Conservation (phyloP, 2,329 filamentous ascomycete genomes). For the Alternaria viburni region DNA sequence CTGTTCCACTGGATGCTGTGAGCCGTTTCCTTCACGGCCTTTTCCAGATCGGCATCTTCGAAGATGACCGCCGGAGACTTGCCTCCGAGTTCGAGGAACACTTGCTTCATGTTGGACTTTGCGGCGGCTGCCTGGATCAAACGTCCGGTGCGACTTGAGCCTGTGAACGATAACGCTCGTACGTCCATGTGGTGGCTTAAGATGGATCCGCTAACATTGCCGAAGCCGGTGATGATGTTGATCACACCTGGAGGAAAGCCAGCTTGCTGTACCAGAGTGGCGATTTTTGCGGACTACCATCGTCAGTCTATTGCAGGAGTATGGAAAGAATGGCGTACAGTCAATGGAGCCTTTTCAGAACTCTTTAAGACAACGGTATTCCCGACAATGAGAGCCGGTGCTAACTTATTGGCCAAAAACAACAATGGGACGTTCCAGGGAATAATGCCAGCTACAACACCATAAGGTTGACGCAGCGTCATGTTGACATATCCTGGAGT, state of each 20-base stretch:
- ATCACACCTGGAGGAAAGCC: constrained; percentile 82
- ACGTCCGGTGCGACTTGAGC: constrained; percentile 83
- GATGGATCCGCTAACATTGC: constrained; percentile 81
- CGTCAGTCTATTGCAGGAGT: constrained; percentile 60
- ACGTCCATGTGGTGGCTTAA: constrained; percentile 76
- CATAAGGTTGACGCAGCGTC: constrained; percentile 78
- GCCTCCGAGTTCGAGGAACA: constrained; percentile 83
- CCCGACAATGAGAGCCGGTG: constrained; percentile 41
- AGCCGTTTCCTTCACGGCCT: constrained; percentile 65
- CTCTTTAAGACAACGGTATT: constrained; percentile 45
- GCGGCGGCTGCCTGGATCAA: constrained; percentile 76
- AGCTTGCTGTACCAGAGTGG: constrained; percentile 76
- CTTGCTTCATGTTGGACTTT: constrained; percentile 83
- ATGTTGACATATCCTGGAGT: constrained; percentile 60
- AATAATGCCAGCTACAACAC: constrained; percentile 81
- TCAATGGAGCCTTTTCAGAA: constrained; percentile 63
- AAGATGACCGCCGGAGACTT: constrained; percentile 86
- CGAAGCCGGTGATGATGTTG: constrained; percentile 80
- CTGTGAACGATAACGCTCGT: constrained; percentile 84
- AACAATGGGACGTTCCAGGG: constrained; percentile 56
- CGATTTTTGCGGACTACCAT: constrained; percentile 77
- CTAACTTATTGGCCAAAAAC: constrained; percentile 35
- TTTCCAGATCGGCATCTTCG: constrained; percentile 78
- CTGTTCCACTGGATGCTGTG: constrained; percentile 61
- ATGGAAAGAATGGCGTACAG: constrained; percentile 65